Conservation (phyloP, 352 stramenopile species). For the Phytophthora ramorum region DNA sequence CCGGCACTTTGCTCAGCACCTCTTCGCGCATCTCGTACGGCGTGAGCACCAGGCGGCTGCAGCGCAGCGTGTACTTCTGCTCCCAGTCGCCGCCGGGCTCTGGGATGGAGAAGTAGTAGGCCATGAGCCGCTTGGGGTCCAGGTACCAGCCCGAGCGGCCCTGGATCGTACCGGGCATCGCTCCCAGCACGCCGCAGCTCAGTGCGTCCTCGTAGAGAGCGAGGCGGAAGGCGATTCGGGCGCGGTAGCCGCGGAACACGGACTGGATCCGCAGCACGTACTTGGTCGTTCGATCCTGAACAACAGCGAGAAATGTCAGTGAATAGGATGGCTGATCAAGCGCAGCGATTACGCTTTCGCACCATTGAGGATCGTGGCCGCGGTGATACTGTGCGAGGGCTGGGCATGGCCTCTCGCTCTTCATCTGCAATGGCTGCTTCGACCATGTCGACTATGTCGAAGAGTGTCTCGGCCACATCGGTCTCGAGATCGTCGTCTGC, state of each 20-base stretch:
- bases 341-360: background rate
- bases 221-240: conserved; percentile 59
- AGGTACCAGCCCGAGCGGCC: conserved; percentile 78
- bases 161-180: conserved; percentile 73
- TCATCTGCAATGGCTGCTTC: conserved; percentile 20
- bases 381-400: conserved; percentile 20
- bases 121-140: conserved; percentile 73
- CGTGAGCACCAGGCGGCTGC: conserved; percentile 64
- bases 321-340: background rate
- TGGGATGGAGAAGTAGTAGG: conserved; percentile 78
- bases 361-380: conserved; percentile 27
- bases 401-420: conserved; percentile 7
- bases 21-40: conserved; percentile 69
- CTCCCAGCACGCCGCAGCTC: conserved; percentile 67
- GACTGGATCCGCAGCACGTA: conserved; percentile 60
- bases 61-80: conserved; percentile 67
- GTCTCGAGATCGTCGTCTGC: conserved; percentile 41
- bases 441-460: conserved; percentile 47
- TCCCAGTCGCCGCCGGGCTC: conserved; percentile 64
- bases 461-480: conserved; percentile 53
- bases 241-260: conserved; percentile 56
- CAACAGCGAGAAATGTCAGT: background rate
- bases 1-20: conserved; percentile 44
- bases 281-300: conserved; percentile 16
- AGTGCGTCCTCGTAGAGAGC: conserved; percentile 74